Base-by-base conservation (phyloP, 805 yeast genomes). In the Candida nemodendra region DNA sequence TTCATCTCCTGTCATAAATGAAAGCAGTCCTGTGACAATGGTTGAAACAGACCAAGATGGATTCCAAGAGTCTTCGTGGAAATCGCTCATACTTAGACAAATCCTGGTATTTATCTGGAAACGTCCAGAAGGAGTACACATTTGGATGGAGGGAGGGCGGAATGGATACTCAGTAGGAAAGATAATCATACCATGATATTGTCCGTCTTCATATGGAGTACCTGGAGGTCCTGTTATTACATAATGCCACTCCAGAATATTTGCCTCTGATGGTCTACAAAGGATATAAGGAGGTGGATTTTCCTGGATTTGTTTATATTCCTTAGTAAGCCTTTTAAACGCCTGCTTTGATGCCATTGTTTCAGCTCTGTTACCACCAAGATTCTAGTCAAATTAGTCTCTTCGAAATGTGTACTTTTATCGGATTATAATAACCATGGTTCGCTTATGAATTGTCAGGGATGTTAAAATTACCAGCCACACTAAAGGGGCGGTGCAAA, bases 1-100 rank as follows among this genome's bases (percentile, higher is more conserved):
- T 50, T 90, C 97, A 42, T 77, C 76, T 8, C 93, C 82, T 1
- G 95, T 87, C 98, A 90, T 90, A 55, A 90, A 90, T 57, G 95
- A 86, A 48, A 90, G 67, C 25, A 90, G 66, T 0, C 97, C 98
- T 9, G 81, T 85, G 50, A 90, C 69, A 15, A 90, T 90, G 0
- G 97, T 89, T 23, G 87, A 71, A 18, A 90, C 96, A 30, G 89
- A 79, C 97, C 97, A 90, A 5, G 95, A 88, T 1, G 98, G 97
- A 60, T 90, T 89, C 98, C 98, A 90, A 1, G 84, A 68, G 59
- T 89, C 93, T 3, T 96, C 96, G 53, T 90, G 98, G 61, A 79
- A 90, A 64, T 90, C 97, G 53, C 95, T 82, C 83, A 90, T 89
- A n/a, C 90, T 80, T 33, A 90, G 68, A 64, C 98, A 90, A 18